Base-by-base conservation (phyloP, 1,284 basidiomycete species). In the Mycena citricolor region DNA sequence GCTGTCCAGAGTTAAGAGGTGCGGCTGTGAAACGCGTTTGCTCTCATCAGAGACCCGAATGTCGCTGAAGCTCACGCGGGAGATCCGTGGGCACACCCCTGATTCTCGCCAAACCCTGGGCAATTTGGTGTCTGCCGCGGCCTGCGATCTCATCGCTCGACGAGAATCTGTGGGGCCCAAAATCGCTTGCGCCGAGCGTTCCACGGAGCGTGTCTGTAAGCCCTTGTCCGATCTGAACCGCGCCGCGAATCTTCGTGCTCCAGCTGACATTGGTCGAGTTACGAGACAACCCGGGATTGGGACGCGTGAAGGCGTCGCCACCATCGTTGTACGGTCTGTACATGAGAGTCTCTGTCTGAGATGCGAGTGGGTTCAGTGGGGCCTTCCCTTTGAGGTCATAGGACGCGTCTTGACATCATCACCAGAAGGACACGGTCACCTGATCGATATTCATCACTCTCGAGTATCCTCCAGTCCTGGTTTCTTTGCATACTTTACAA, bases 61-160 rank as follows among this genome's bases (percentile, higher is more conserved):
- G n/a, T n/a, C n/a, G n/a, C n/a, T 35, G 8, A 21, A 8, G 16
- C 34, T 19, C 28, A 52, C 50, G 29, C 26, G 45, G 50, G 7
- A 52, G 42, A 10, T 14, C 16, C 0, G 50, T 31, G 13, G 50
- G 20, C n/a, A 43, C 32, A 6, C 50, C 50, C 13, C 39, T 20
- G 4, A 52, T 48, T n/a, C 50, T 33, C 2, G 50, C 50, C 12
- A 52, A 14, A 11, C 50, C 50, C 12, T 41, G 29, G 2, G 50
- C 50, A n/a, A 52, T 45, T 40, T 52, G 42, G 16, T 52, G 46
- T 25, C 50, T 21, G 19, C 50, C 50, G n/a, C 50, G 50, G 4
- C 45, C 33, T 1, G 46, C 42, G 19, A 52, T 52, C 39, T 52
- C 26, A n/a, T 40, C 19, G 23, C 50, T 48, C 14, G 50, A 42